Conservation (phyloP, 768 basidiomycete species). For the Sistotremastrum niveocremeum region DNA sequence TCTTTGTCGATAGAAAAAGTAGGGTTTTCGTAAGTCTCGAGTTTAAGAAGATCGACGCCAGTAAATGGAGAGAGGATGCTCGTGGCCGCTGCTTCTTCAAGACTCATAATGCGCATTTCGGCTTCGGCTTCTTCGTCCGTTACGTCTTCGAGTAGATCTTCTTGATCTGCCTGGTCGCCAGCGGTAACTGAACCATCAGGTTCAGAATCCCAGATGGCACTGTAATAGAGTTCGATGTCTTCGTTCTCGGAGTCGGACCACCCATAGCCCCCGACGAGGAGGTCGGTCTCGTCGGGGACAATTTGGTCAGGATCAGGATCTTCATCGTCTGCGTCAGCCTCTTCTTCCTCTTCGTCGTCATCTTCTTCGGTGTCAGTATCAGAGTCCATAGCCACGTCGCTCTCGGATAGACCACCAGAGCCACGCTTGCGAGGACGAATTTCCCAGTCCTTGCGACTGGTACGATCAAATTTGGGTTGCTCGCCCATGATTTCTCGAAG, state of each 20-base stretch:
- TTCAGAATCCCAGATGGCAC: constrained; percentile 18
- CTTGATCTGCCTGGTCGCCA: constrained; percentile 17
- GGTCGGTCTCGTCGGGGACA: constrained; percentile 63
- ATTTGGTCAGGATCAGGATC: constrained; percentile 77
- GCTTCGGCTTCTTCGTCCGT: constrained; percentile 12
- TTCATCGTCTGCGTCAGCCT: constrained; percentile 33
- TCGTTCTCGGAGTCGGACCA: constrained; percentile 27
- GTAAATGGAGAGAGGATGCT: constrained; percentile 5
- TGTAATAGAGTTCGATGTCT: constrained; percentile 31
- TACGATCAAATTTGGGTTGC: constrained; percentile 26
- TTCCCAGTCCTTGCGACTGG: constrained; percentile 38
- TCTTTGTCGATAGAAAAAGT: constrained; percentile 51
- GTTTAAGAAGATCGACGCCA: not conserved
- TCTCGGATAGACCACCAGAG: constrained; percentile 29
- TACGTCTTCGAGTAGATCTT: constrained; percentile 23
- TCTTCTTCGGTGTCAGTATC: constrained; percentile 26
- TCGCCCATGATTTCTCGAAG: constrained; percentile 48
- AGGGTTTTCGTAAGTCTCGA: no score
- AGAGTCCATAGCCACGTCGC: constrained; percentile 51
- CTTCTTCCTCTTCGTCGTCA: constrained; percentile 8
- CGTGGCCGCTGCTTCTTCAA: constrained; percentile 8
- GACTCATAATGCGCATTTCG: constrained; percentile 21
- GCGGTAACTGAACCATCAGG: constrained; percentile 11
- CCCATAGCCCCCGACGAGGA: constrained; percentile 24
- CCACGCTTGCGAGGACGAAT: constrained; percentile 58